Evolutionary conservation across 202 grass and related monocot genomes (phyloP), one percentile per base, ranked within the genome.

Genomic region (Digitaria exilis): DNA sequence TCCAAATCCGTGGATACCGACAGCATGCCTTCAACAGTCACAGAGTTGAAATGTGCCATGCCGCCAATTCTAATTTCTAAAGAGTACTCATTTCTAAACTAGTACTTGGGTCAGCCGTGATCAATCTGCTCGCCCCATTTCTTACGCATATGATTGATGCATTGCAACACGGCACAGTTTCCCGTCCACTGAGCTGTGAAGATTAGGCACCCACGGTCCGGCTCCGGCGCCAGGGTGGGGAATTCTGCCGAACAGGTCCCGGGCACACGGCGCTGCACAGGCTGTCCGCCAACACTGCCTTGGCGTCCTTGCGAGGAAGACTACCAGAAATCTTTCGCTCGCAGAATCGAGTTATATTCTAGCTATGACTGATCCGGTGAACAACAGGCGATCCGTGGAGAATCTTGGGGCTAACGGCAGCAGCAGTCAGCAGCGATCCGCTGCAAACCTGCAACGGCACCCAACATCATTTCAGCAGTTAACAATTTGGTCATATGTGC

Each of bases 231-330:
- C 13, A 44, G 62, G 78, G 50, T 57, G 69, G 77, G 74, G 54
- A 31, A 80, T 76, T 89, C 61, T 7, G 54, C n/a, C 76, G 70
- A 85, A 75, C 70, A 84, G 42, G 24, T 54, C 34, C 45, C 45
- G 71, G 82, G 87, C 70, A 49, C 13, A 65, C 28, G 32, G 34
- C 49, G 29, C 18, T 19, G 51, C 37, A 39, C 28, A 65, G 55
- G 9, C 34, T 14, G 0, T 12, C 5, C 15, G 30, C 18, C 29
- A 4, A 50, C 9, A 7, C 28, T 9, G 6, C 43, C 5, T 19
- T 11, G 55, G 15, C 44, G 43, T 54, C 32, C 19, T 37, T 12
- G 45, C 31, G 11, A 29, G 15, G 9, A 19, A 44, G 15, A 49
- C 43, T 7, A 48, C 24, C 42, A 71, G 42, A 48, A 46, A 29